A percentile compares a stretch with the other conserved stretches of the same genome.
phyloP scores from a whole-genome alignment of 331 rosid species.

The Prunus yedoensis region DNA sequence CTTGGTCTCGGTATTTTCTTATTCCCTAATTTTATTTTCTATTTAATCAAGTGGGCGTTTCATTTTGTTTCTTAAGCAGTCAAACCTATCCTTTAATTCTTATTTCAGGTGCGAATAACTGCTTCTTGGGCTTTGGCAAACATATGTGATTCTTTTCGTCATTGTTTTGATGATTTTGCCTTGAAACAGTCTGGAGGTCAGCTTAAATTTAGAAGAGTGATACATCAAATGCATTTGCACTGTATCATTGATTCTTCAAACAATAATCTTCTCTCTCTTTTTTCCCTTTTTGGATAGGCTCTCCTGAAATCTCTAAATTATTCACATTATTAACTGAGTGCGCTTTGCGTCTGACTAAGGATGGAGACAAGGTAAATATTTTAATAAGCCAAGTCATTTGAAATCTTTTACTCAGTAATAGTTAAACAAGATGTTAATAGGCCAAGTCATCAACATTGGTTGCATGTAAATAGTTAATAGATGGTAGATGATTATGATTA shows the following conservation, averaged over 20 bases:
- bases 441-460: background rate
- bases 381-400: background rate
- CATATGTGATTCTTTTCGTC: conserved; percentile 76
- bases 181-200: conserved; percentile 50
- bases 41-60: background rate
- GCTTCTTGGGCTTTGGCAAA: conserved; percentile 99
- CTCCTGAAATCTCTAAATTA: conserved; percentile 39
- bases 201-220: conserved; percentile 23
- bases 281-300: conserved; percentile 37
- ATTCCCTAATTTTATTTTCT: background rate
- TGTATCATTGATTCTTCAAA: background rate
- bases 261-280: conserved; percentile 6
- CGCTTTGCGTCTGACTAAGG: conserved; percentile 73
- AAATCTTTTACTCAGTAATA: background rate
- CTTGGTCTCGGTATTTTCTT: conserved; percentile 60
- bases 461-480: background rate
- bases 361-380: conserved; percentile 81
- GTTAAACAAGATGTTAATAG: background rate
- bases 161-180: conserved; percentile 43
- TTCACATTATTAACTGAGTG: conserved; percentile 61
- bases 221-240: conserved; percentile 3
- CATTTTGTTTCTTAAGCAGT: conserved; percentile 15
- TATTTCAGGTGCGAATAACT: conserved; percentile 78
- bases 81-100: conserved; percentile 19
- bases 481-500: background rate